phyloP scores from a whole-genome alignment of 768 basidiomycete species.

The Neoboletus brunneissimus region DNA sequence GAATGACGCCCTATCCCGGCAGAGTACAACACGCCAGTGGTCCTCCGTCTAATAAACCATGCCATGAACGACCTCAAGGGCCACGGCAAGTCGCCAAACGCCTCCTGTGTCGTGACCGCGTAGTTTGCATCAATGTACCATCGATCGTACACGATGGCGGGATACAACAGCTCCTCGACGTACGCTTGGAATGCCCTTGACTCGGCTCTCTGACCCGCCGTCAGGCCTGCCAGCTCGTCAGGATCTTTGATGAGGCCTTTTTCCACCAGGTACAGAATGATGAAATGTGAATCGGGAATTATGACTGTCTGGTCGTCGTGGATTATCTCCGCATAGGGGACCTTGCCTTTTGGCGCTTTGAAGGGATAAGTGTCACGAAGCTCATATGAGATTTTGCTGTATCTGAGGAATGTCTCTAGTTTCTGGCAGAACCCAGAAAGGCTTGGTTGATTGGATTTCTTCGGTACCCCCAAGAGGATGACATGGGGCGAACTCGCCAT shows the following conservation, averaged over 20 bases:
- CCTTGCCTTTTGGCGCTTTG: constrained; percentile 33
- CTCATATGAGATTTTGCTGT: constrained; percentile 27
- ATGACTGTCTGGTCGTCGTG: constrained; percentile 19
- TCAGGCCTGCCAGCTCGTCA: constrained; percentile 26
- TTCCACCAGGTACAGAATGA: constrained; percentile 31
- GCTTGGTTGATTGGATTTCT: constrained; percentile 20
- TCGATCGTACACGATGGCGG: constrained; percentile 29
- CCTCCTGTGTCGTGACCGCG: constrained; percentile 9
- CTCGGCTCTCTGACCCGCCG: constrained; percentile 28
- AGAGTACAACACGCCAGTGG: constrained; percentile 15
- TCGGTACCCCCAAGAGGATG: constrained; percentile 27
- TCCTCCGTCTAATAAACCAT: constrained; percentile 23
- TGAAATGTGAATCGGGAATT: constrained; percentile 34
- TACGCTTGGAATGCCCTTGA: constrained; percentile 36
- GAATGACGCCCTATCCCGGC: constrained; percentile 33
- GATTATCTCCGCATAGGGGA: constrained; percentile 32
- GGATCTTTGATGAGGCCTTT: constrained; percentile 26
- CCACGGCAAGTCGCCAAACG: constrained; percentile 15
- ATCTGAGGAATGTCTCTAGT: constrained; percentile 31
- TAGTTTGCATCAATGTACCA: constrained; percentile 32
- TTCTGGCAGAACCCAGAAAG: constrained; percentile 35
- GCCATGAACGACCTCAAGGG: constrained; percentile 22
- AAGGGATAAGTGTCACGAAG: constrained; percentile 23
- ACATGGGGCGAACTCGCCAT: constrained; percentile 23
- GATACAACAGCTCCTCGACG: constrained; percentile 31